Percentiles rank a stretch among this genome's conserved stretches.
Conservation (phyloP, 306 rosid species). For the Senna siamea region DNA sequence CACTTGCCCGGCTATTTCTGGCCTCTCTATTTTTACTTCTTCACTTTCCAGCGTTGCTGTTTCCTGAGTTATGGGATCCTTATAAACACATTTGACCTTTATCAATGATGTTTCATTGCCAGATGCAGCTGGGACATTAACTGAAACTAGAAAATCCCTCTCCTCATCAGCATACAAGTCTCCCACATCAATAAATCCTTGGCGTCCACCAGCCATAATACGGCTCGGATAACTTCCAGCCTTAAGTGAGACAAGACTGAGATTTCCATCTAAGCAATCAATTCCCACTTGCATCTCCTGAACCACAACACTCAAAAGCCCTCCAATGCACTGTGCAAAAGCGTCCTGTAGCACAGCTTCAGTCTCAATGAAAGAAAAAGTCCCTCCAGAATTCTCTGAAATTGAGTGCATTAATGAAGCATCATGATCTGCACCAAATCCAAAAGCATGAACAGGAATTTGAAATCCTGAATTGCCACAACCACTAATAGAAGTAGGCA, state of each 20-base stretch:
- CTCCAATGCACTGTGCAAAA: conserved; percentile 98
- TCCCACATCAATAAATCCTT: conserved; percentile 77
- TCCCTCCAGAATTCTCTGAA: conserved; percentile 95
- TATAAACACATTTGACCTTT: conserved; percentile 76
- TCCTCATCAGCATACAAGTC: conserved; percentile 96
- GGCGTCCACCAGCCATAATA: conserved; percentile 59
- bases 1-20: conserved; percentile 53
- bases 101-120: conserved; percentile 67
- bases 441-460: conserved; percentile 94
- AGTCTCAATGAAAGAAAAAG: conserved; percentile 95
- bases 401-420: conserved; percentile 94
- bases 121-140: conserved; percentile 68
- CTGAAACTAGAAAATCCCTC: conserved; percentile 88
- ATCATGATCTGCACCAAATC: conserved; percentile 95
- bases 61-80: conserved; percentile 82
- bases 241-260: conserved; percentile 64
- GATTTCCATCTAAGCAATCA: conserved; percentile 63
- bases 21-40: conserved; percentile 77
- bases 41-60: conserved; percentile 59
- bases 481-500: conserved; percentile 71
- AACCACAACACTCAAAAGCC: conserved; percentile 87
- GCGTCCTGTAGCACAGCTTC: conserved; percentile 96
- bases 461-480: conserved; percentile 72
- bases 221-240: conserved; percentile 88
- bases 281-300: conserved; percentile 87